Percentiles rank a stretch among this genome's conserved stretches.
Conservation (phyloP, 2,329 filamentous ascomycete genomes). For the Neonectria faginata region DNA sequence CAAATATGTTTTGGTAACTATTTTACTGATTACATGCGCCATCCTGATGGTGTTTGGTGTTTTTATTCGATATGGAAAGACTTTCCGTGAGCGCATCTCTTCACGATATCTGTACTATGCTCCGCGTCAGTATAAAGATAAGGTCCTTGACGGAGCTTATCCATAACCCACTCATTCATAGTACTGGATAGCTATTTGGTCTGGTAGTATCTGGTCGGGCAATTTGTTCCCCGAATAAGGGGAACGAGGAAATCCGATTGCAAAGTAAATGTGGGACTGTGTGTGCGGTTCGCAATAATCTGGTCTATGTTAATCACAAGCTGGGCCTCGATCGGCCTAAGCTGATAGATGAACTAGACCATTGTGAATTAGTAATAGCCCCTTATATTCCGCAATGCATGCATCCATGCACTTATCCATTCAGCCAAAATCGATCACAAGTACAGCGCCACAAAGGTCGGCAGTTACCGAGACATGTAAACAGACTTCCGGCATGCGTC, state of each 20-base stretch:
- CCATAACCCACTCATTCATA: no score
- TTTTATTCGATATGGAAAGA: slow-evolving; percentile 20
- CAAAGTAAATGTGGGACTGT: no score
- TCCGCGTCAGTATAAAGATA: slow-evolving; percentile 16
- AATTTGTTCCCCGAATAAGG: no score
- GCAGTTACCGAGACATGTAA: not conserved
- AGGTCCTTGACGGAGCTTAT: not conserved
- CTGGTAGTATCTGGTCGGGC: no score
- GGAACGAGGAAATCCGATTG: no score
- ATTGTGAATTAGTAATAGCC: no score
- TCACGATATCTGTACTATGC: slow-evolving; percentile 17
- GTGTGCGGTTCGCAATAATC: no score
- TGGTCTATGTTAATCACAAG: no score
- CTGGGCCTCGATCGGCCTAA: no score
- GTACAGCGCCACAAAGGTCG: not conserved
- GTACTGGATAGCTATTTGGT: no score
- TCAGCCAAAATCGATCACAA: not conserved
- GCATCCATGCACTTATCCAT: not conserved
- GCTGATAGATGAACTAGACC: no score
- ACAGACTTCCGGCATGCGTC: not conserved
- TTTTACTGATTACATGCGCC: slow-evolving; percentile 6
- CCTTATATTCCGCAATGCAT: no score
- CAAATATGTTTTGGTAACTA: slow-evolving; percentile 22
- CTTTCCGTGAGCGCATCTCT: slow-evolving; percentile 9
- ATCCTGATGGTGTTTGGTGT: slow-evolving; percentile 10